phyloP scores from a whole-genome alignment of 2,329 filamentous ascomycete genomes.

The Torrubiella hemipterigena region DNA sequence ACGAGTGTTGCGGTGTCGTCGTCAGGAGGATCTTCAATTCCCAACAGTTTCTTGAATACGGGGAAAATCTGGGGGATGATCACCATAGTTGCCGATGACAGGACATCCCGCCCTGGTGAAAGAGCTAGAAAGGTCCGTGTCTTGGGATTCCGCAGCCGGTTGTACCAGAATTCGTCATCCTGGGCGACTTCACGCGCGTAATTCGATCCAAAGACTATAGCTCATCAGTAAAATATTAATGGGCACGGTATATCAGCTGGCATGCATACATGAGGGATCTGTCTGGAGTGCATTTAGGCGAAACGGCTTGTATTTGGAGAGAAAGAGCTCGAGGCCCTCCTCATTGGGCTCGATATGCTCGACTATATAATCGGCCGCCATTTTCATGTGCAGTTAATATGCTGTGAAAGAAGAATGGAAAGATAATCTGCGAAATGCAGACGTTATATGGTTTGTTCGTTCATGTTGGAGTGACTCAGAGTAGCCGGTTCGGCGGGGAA shows the following conservation, averaged over 20 bases:
- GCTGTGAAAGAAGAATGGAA: too few relatives aligned
- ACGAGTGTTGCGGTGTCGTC: slow-evolving; percentile 1
- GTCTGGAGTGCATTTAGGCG: slow-evolving; percentile 3
- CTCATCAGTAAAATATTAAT: too few relatives aligned
- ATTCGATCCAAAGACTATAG: slow-evolving; percentile 4
- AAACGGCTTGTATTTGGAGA: slow-evolving; percentile 4
- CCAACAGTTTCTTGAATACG: too few relatives aligned
- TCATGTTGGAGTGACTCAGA: too few relatives aligned
- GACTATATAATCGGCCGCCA: slow-evolving; percentile 2
- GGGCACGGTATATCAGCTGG: neutral
- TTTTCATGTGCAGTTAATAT: too few relatives aligned
- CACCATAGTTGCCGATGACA: slow-evolving; percentile 3
- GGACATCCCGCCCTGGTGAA: too few relatives aligned
- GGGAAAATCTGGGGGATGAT: neutral
- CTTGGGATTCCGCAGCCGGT: neutral
- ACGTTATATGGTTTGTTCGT: too few relatives aligned
- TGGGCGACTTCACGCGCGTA: slow-evolving; percentile 1
- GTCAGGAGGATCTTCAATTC: slow-evolving; percentile 3
- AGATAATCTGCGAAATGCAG: too few relatives aligned
- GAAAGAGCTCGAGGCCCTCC: slow-evolving; percentile 2
- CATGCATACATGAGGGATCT: slow-evolving; percentile 3
- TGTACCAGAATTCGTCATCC: slow-evolving; percentile 4
- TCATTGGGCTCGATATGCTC: slow-evolving; percentile 1
- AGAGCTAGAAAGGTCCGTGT: slow-evolving; percentile 3
- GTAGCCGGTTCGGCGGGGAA: too few relatives aligned